Evolutionary conservation across 2,329 filamentous ascomycete genomes (phyloP).

Genomic region (Cladophialophora carrionii): DNA sequence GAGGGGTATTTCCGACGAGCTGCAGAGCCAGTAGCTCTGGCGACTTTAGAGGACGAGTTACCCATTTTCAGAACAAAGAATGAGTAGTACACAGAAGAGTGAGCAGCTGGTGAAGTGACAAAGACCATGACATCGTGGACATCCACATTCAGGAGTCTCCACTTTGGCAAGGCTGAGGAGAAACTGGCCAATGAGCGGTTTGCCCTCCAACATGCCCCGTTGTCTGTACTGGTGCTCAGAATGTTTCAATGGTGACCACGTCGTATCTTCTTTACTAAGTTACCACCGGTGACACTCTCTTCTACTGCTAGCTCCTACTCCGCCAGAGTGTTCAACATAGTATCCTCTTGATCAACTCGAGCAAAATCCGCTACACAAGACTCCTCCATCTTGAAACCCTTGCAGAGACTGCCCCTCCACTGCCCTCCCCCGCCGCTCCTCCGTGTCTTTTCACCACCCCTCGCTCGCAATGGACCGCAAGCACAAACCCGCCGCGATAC

Average conservation of each 20-base stretch:
- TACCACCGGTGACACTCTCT: background rate
- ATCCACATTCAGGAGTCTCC: constrained; percentile 4
- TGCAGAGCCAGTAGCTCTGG: constrained; percentile 34
- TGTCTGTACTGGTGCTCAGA: background rate
- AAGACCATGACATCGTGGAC: background rate
- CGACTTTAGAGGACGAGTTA: constrained; percentile 35
- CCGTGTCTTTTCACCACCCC: background rate
- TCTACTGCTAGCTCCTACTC: background rate
- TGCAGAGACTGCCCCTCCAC: background rate
- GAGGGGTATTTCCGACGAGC: constrained; percentile 37
- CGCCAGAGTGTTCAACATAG: background rate
- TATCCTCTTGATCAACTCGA: background rate
- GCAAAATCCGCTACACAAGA: background rate
- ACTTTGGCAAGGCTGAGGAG: constrained; percentile 14
- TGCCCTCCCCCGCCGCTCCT: constrained; percentile 12
- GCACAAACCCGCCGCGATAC: constrained; percentile 78
- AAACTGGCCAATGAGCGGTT: constrained; percentile 3
- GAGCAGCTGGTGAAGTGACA: background rate
- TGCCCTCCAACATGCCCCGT: background rate
- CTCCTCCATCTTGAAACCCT: background rate
- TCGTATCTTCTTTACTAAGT: background rate
- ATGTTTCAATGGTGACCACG: background rate
- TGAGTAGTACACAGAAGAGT: background rate
- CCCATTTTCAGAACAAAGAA: constrained; percentile 27
- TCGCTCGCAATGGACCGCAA: constrained; percentile 69